A percentile compares a stretch with the other conserved stretches of the same genome.
These are phyloP conservation scores for Lanmaoa pseudosensibilis DNA, from an alignment of 768 basidiomycete genomes.

Conservation along the genomic window DNA sequence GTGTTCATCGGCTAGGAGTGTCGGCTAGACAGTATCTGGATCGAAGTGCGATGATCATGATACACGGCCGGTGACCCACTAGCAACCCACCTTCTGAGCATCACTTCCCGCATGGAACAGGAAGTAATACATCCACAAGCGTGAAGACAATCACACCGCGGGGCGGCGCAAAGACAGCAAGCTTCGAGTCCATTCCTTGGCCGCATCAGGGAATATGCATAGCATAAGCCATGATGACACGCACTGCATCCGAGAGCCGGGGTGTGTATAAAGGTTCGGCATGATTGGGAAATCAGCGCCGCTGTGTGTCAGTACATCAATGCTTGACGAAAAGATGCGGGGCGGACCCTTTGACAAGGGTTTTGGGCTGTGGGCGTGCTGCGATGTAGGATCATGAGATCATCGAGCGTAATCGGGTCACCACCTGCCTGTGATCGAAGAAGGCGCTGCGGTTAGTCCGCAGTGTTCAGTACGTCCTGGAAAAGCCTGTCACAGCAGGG, in stretches of 20 bases:
- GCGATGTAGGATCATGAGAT: constrained; percentile 19
- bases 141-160: constrained; percentile 10
- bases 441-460: constrained; percentile 21
- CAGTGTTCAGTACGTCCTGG: constrained; percentile 20
- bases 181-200: constrained; percentile 3
- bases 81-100: background rate
- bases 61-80: constrained; percentile 2
- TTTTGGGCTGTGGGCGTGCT: constrained; percentile 25
- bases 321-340: constrained; percentile 3
- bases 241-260: constrained; percentile 8
- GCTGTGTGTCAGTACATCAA: constrained; percentile 6
- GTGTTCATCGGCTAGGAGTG: background rate
- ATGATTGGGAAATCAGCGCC: constrained; percentile 5
- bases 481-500: constrained; percentile 12
- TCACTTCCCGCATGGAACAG: constrained; percentile 10
- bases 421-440: constrained; percentile 20
- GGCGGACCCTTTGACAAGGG: constrained; percentile 13
- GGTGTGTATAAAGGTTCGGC: background rate
- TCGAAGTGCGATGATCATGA: constrained; percentile 15
- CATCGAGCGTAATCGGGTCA: constrained; percentile 20
- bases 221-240: constrained; percentile 6
- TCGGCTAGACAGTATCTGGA: constrained; percentile 5
- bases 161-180: constrained; percentile 8
- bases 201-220: constrained; percentile 9
- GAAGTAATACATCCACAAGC: constrained; percentile 5